Evolutionary conservation across 2,329 filamentous ascomycete species (phyloP), one percentile per base, ranked within the genome.

Genomic region (Colletotrichum falcatum): DNA sequence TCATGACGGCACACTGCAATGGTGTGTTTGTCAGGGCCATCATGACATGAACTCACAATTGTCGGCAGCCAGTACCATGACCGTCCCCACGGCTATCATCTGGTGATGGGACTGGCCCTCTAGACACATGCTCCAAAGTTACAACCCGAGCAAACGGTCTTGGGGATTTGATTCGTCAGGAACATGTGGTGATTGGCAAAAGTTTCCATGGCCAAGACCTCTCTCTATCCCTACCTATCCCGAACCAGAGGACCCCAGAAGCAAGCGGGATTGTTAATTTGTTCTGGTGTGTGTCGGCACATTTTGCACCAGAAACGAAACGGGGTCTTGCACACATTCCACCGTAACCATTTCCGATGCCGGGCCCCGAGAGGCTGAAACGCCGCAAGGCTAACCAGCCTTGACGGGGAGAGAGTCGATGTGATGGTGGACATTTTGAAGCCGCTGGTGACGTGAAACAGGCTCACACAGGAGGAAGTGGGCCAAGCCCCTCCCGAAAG

Each of bases 381-480:
- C 67, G 44, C 64, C 51, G 58, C 49, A 61, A 56, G 39, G 30
- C 37, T 42, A 66, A 44, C 39, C 62, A 55, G 39, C 26, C 48
- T 42, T 42, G 37, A 12, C 37, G 18, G 39, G 67, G 56, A 62
- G 42, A 53, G 48, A 33, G n/a, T n/a, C 58, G 28, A 61, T 48
- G 56, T 30, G 61, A 33, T 37, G 46, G 56, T 23, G 56, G 56
- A 33, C 39, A 59, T 26, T 14, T n/a, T 61, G 58, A 26, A 60
- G 56, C 28, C 56, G 42, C 35, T 26, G 58, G 37, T n/a, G 44
- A 48, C 39, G 51, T 70, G 67, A 70, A 67, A 70, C 67, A 62
- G 44, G 64, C 67, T 58, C 64, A 67, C 51, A 51, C 67, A 70
- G 67, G 67, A 70, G 64, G 61, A 67, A 62, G 63, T 70, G 64